These are phyloP conservation scores for Leishmania amazonensis DNA, from an alignment of 208 protist species.

Conservation along the genomic window DNA sequence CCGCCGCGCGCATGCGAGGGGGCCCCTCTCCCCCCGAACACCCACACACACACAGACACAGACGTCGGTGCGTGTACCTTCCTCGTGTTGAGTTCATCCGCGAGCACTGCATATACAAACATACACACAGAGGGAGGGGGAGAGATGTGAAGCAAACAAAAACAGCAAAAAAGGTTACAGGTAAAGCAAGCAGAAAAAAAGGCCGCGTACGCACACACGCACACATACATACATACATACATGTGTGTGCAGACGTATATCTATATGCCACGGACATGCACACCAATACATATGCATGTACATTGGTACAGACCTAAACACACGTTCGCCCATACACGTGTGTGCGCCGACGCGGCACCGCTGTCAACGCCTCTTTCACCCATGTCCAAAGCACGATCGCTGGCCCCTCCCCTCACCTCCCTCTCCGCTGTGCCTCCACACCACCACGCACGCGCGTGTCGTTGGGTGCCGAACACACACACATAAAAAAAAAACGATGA, in stretches of 20 bases:
- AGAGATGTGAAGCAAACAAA: neutral
- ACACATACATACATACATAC: neutral
- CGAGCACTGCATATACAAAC: neutral
- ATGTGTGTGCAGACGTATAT: neutral
- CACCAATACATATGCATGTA: slow-evolving; percentile 11
- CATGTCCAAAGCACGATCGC: neutral
- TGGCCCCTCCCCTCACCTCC: neutral
- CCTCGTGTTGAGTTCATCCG: too few relatives aligned
- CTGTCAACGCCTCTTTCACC: neutral
- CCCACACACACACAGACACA: too few relatives aligned
- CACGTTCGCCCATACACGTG: too few relatives aligned
- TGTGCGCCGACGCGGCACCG: neutral
- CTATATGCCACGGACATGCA: neutral
- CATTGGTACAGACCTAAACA: neutral
- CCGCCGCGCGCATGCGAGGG: neutral
- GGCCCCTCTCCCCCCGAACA: too few relatives aligned
- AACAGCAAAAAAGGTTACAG: neutral
- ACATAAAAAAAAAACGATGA: too few relatives aligned
- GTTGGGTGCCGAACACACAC: neutral
- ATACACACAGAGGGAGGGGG: too few relatives aligned
- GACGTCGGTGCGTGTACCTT: too few relatives aligned
- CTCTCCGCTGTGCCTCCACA: neutral
- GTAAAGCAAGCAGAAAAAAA: neutral
- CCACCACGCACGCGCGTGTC: neutral
- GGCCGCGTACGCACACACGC: neutral